These are phyloP conservation scores for Fistulifera solaris DNA, from an alignment of 108 stramenopile genomes.

Conservation along the genomic window DNA sequence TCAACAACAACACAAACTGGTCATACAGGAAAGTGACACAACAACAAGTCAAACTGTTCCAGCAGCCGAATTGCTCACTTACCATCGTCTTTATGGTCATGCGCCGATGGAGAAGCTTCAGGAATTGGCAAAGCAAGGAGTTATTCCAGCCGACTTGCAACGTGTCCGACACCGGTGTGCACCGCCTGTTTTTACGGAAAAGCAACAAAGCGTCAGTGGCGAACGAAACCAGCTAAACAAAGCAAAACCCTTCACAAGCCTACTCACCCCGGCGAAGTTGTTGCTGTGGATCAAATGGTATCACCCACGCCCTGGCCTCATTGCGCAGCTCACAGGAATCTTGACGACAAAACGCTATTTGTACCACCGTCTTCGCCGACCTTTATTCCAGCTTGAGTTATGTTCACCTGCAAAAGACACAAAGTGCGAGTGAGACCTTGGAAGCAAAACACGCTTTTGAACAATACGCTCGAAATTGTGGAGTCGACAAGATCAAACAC, in stretches of 20 bases:
- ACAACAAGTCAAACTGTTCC: too few species aligned
- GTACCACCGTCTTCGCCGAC: slow-evolving; percentile 40
- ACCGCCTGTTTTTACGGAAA: slow-evolving; percentile 5
- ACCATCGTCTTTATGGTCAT: not conserved
- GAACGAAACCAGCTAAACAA: not conserved
- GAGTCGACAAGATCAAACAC: slow-evolving; percentile 17
- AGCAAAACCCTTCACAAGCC: not conserved
- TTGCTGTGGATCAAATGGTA: slow-evolving; percentile 35
- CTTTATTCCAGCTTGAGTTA: slow-evolving; percentile 17
- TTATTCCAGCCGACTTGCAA: not conserved
- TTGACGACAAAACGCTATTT: slow-evolving; percentile 23
- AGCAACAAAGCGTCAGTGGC: slow-evolving; percentile 6
- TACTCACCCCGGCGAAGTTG: slow-evolving; percentile 20
- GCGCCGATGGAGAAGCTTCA: slow-evolving; percentile 1
- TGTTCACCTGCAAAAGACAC: slow-evolving; percentile 22
- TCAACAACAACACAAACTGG: not conserved
- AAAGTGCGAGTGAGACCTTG: slow-evolving; percentile 26
- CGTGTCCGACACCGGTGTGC: not conserved
- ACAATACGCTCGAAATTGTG: slow-evolving; percentile 3
- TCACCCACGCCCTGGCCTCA: slow-evolving; percentile 27
- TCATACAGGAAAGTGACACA: too few species aligned
- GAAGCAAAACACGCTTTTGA: slow-evolving; percentile 32
- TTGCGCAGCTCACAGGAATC: slow-evolving; percentile 36
- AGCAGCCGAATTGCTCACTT: not conserved
- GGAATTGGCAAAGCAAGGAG: not conserved